Evolutionary conservation across 371 early-diverging fungal species (phyloP).

Genomic region (Gilbertella persicaria): DNA sequence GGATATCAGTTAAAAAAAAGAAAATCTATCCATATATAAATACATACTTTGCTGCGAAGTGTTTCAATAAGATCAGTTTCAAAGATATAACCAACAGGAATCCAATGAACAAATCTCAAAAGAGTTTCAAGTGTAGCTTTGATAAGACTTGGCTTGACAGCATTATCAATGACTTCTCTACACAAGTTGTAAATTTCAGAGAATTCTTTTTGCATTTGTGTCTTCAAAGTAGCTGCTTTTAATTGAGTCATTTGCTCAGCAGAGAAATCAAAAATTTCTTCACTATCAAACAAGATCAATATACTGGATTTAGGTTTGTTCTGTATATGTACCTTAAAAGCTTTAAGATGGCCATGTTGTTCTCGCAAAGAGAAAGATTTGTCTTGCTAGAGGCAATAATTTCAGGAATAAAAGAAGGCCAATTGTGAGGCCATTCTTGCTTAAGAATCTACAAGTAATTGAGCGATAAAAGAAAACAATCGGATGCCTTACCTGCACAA

Average conservation of each 20-base stretch:
- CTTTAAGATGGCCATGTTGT: slow-evolving; percentile 99
- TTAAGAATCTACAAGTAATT: slow-evolving; percentile 88
- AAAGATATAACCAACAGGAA: slow-evolving; percentile 96
- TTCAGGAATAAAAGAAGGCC: slow-evolving; percentile 99
- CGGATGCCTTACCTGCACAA: slow-evolving; percentile 92
- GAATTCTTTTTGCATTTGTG: slow-evolving; percentile 96
- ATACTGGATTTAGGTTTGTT: not conserved
- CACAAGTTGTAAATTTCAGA: slow-evolving; percentile 96
- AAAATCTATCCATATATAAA: not conserved
- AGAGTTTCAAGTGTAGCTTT: slow-evolving; percentile 93
- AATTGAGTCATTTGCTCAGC: slow-evolving; percentile 97
- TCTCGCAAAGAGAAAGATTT: slow-evolving; percentile 94
- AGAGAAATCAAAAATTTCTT: slow-evolving; percentile 98
- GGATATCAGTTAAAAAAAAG: not conserved
- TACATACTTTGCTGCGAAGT: slow-evolving; percentile 78
- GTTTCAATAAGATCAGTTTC: slow-evolving; percentile 92
- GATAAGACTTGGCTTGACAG: slow-evolving; percentile 85
- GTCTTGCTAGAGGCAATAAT: slow-evolving; percentile 93
- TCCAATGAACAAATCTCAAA: slow-evolving; percentile 94
- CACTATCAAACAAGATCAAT: slow-evolving; percentile 57
- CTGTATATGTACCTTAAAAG: slow-evolving; percentile 72
- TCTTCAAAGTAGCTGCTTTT: slow-evolving; percentile 89
- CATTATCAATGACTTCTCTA: slow-evolving; percentile 92
- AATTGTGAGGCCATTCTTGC: slow-evolving; percentile 99
- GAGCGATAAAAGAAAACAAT: no score